Evolutionary conservation across 495 filamentous ascomycete genomes (phyloP), one percentile per base, ranked within the genome.

Genomic region (Tuber aestivum): DNA sequence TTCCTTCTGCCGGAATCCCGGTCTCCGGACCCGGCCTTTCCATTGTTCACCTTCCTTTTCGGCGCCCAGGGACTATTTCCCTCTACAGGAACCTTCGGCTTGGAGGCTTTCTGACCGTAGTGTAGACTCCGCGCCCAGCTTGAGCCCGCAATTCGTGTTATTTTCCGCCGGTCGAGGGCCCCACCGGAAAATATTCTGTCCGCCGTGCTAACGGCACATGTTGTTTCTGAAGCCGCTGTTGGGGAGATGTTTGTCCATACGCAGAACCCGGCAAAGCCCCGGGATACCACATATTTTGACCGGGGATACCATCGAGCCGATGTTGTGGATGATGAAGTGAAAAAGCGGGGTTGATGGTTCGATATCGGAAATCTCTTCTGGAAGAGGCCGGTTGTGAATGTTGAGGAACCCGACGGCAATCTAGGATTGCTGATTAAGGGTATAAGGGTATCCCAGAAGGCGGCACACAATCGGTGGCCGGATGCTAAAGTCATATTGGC

Each of bases 231-330:
- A 70, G 80, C 76, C 45, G 70, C 71, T 23, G 81, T 78, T 70
- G 80, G 72, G 14, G 81, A 69, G n/a, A 78, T 76, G 41, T 74
- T 78, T 41, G 81, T 82, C 82, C 81, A 83, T 21, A 77, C 70
- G 70, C 81, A 81, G 41, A 83, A 79, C 45, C 81, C 81, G 40
- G 81, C 81, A 38, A 83, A 83, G 18, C 81, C 81, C 45, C 81
- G 71, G 65, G 81, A 83, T 70, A 83, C 76, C 16, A 83, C 81
- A 73, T 83, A 83, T 70, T 77, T 83, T 44, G 81, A 81, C 48
- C 76, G 76, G 40, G 80, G 74, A 37, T 72, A 77, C 80, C 80
- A 82, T 72, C 72, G 69, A 40, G 72, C 42, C 38, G 76, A 48
- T n/a, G 77, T 70, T 7, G 72, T 38, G n/a, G 72, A 70, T 42